Base-by-base conservation (phyloP, 2,329 filamentous ascomycete genomes). In the Xylariaceae sp. region DNA sequence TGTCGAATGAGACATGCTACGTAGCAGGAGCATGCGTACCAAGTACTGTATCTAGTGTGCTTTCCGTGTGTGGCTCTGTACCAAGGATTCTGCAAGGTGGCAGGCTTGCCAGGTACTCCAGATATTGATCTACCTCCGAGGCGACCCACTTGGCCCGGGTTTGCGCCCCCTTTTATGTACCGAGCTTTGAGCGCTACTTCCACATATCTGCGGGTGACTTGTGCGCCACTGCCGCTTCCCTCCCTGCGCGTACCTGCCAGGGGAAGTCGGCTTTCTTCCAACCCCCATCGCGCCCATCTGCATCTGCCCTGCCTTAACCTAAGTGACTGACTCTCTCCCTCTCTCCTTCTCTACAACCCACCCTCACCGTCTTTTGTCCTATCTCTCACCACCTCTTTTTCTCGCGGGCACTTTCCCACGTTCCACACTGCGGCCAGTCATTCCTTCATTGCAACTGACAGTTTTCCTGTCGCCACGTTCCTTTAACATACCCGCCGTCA, bases 401-500 rank as follows among this genome's bases (percentile, higher is more conserved):
- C 44, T 11, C 21, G 11, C 21, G 21, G n/a, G n/a, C n/a, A n/a
- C n/a, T n/a, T n/a, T 24, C 31, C 24, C 37, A 34, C 43, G 19
- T 43, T 34, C 37, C 32, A 40, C 47, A 44, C 46, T 44, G 44
- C 46, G 46, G 34, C 34, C 39, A 41, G 46, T 51, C 47, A 31
- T 39, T 50, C 44, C 17, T 44, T 50, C 38, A 17, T 28, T 21
- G 21, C 19, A 24, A 6, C 35, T 23, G 51, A 49, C 53, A 36
- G 39, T 34, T 38, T n/a, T 43, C 41, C 49, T 51, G 53, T 54
- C 50, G 41, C 41, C 47, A 58, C 55, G 43, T 47, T 59, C 55
- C 47, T 54, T 54, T 51, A 34, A 40, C 38, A 26, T 42, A 46
- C 36, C 41, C 37, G 38, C 43, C 35, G n/a, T 32, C 36, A 42